Evolutionary conservation across 768 basidiomycete species (phyloP).

Genomic region (Mycena capillaripes): DNA sequence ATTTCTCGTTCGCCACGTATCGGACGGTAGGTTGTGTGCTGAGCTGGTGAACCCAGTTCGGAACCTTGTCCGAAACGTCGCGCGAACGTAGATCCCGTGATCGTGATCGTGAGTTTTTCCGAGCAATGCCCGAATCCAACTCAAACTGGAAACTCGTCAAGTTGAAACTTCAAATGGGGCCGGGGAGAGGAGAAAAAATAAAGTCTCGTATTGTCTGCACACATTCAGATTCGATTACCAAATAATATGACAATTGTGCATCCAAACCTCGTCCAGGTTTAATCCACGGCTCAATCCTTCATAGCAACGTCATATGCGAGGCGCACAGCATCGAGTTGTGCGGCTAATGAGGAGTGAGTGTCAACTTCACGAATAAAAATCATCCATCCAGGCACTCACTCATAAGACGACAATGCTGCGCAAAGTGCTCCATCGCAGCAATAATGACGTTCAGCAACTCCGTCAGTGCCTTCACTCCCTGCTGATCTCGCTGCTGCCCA

Average conservation of each 20-base stretch:
- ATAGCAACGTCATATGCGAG: not conserved
- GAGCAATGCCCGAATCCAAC: not conserved
- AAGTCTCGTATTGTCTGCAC: too few species aligned
- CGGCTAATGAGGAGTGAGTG: not conserved
- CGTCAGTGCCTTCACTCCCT: not conserved
- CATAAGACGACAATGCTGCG: slow-evolving; percentile 25
- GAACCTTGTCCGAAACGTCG: not conserved
- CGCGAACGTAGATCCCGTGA: not conserved
- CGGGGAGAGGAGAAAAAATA: too few species aligned
- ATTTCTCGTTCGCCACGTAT: too few species aligned
- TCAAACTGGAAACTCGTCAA: too few species aligned
- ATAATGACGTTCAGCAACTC: not conserved
- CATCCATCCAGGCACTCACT: not conserved
- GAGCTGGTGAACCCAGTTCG: too few species aligned
- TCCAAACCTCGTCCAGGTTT: not conserved
- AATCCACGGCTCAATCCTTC: not conserved
- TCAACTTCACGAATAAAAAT: not conserved
- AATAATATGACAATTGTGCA: too few species aligned
- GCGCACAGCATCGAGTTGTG: slow-evolving; percentile 9
- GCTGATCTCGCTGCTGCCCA: not conserved
- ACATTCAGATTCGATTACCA: too few species aligned
- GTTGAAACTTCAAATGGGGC: too few species aligned
- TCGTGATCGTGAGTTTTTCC: not conserved
- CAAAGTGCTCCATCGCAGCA: slow-evolving; percentile 12
- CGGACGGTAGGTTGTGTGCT: too few species aligned